A percentile compares a stretch with the other conserved stretches of the same genome.
These are phyloP conservation scores for Annona cherimola DNA, from an alignment of 164 flowering plant genomes.

Conservation along the genomic window DNA sequence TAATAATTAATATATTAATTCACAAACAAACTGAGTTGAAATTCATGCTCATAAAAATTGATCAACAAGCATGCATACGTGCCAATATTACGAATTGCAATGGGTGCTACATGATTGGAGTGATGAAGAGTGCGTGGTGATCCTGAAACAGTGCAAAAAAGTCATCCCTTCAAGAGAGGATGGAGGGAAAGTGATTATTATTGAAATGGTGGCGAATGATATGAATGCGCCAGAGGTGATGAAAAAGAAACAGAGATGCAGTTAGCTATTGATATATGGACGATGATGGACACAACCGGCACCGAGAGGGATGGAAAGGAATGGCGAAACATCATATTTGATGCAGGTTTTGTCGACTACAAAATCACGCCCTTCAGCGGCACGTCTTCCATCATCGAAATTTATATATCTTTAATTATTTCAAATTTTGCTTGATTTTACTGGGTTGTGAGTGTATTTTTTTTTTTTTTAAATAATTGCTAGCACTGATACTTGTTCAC, in stretches of 20 bases:
- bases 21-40: too few species aligned
- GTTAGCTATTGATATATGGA: slow-evolving; percentile 28
- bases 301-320: slow-evolving; percentile 34
- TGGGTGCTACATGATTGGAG: slow-evolving; percentile 29
- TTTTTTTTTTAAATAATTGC: too few species aligned
- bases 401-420: slow-evolving; percentile 19
- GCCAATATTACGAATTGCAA: neutral
- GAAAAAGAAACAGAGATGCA: slow-evolving; percentile 19
- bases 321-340: slow-evolving; percentile 35
- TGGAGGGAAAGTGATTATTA: slow-evolving; percentile 46
- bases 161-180: slow-evolving; percentile 19
- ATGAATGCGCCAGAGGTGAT: slow-evolving; percentile 15
- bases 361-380: slow-evolving; percentile 25
- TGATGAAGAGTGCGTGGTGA: slow-evolving; percentile 36
- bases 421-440: too few species aligned
- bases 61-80: too few species aligned
- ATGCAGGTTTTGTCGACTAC: slow-evolving; percentile 37
- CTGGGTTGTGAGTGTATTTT: too few species aligned
- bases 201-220: slow-evolving; percentile 31
- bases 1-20: too few species aligned
- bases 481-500: too few species aligned
- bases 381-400: slow-evolving; percentile 26
- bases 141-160: slow-evolving; percentile 35
- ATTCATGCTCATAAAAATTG: too few species aligned
- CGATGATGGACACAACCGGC: slow-evolving; percentile 25